Evolutionary conservation across 2,329 filamentous ascomycete species (phyloP), one percentile per base, ranked within the genome.

Genomic region (Cladosporium phlei): DNA sequence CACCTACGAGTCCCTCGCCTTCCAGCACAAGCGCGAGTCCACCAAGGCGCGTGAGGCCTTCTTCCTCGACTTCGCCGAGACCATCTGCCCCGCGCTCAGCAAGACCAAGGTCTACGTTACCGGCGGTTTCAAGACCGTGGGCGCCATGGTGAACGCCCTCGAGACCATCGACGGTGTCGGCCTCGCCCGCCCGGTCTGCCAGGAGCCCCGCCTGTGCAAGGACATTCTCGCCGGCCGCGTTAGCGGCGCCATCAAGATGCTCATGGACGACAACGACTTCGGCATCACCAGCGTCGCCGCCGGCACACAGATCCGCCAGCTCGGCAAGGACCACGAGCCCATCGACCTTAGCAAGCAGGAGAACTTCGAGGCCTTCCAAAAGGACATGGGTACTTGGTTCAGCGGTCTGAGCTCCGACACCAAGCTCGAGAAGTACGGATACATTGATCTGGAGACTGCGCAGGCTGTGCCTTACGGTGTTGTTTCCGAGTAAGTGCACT

Each of bases 101-200:
- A 73, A 76, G 60, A 83, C 78, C 0, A 78, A 73, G 57, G 71
- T 68, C 0, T 83, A 79, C 53, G 66, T 83, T 29, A 82, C 78
- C 0, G 80, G 79, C 20, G 80, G 79, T 0, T 66, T 83, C 51
- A 71, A 74, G 46, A 75, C 74, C 1, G 72, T 69, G 0, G 66
- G 64, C 16, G 80, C 73, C 2, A 82, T 84, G 79, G 73, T 77
- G 11, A 64, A 69, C n/a, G 79, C 77, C 0, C 66, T 83, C 2
- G 55, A 75, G 2, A 70, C 71, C 0, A 75, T 83, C 3, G 74
- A 84, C 53, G 80, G 80, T 16, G 68, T 84, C 7, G 80, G 80
- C 0, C 65, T 85, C 16, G 82, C 67, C 0, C 70, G 78, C 7
- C 70, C 78, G 0, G 57, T 74, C 0, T 71, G 69, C 38, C 73